Percentiles rank a stretch among this genome's conserved stretches.
These are phyloP conservation scores for Triticum monococcum DNA, from an alignment of 176 grass and related monocot species.

Conservation along the genomic window DNA sequence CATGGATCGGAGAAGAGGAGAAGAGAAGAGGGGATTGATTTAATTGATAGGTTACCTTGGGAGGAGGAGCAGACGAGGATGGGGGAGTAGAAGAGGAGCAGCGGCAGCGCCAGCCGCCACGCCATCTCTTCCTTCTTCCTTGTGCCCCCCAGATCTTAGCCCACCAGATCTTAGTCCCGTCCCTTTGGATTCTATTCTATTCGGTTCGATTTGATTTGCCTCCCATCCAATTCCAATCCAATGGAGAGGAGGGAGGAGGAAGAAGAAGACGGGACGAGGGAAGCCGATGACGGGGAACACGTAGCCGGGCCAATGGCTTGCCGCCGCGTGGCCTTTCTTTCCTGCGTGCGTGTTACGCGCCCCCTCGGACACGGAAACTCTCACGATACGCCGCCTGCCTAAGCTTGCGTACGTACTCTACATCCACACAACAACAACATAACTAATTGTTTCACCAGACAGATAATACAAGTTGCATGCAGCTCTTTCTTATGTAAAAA, in stretches of 20 bases:
- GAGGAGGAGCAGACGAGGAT: neutral
- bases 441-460: too few species aligned
- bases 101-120: conserved; percentile 26
- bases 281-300: neutral
- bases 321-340: neutral
- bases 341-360: neutral
- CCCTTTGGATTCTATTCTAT: too few species aligned
- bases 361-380: neutral
- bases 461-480: too few species aligned
- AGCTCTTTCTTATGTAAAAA: too few species aligned
- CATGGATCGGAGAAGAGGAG: too few species aligned
- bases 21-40: too few species aligned
- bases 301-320: neutral
- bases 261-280: neutral
- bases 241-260: neutral
- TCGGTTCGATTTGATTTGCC: too few species aligned
- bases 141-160: too few species aligned
- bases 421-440: too few species aligned
- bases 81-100: conserved; percentile 27
- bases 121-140: neutral
- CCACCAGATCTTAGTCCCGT: too few species aligned
- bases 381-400: neutral
- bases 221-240: too few species aligned
- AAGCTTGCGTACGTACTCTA: neutral
- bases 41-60: neutral